Evolutionary conservation across 257 asterid genomes (phyloP).

Genomic region (Vinca minor): DNA sequence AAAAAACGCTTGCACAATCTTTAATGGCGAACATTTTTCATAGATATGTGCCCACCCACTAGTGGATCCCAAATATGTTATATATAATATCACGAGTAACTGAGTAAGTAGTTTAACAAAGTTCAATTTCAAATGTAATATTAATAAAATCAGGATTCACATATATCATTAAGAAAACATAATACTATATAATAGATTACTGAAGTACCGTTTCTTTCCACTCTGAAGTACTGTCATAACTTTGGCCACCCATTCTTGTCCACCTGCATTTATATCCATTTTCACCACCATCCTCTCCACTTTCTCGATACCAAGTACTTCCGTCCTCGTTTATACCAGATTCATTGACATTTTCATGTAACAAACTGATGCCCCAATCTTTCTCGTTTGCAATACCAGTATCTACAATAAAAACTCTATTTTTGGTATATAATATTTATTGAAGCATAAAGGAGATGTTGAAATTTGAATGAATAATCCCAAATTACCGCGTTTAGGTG

Average conservation of each 20-base stretch:
- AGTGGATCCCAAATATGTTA: no score
- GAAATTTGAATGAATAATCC: no score
- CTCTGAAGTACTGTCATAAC: conserved; percentile 60
- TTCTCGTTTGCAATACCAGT: conserved; percentile 97
- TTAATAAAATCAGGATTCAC: neutral
- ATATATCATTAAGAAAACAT: neutral
- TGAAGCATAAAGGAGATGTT: neutral
- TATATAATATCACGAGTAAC: no score
- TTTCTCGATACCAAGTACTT: conserved; percentile 82
- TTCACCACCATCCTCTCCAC: conserved; percentile 88
- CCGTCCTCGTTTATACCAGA: conserved; percentile 84
- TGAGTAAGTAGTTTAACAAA: no score
- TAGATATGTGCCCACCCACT: no score
- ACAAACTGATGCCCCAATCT: conserved; percentile 87
- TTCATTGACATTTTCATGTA: conserved; percentile 63
- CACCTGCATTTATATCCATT: conserved; percentile 94
- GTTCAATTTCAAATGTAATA: no score
- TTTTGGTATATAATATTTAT: neutral
- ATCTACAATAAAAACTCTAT: conserved; percentile 34
- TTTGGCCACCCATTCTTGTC: conserved; percentile 92
- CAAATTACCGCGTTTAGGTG: conserved; percentile 86
- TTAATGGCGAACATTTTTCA: no score
- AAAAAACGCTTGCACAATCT: no score
- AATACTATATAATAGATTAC: conserved; percentile 10
- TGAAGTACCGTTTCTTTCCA: conserved; percentile 91